Base-by-base conservation (phyloP, 192 early-diverging fungal genomes). In the Backusella parvicylindrica region DNA sequence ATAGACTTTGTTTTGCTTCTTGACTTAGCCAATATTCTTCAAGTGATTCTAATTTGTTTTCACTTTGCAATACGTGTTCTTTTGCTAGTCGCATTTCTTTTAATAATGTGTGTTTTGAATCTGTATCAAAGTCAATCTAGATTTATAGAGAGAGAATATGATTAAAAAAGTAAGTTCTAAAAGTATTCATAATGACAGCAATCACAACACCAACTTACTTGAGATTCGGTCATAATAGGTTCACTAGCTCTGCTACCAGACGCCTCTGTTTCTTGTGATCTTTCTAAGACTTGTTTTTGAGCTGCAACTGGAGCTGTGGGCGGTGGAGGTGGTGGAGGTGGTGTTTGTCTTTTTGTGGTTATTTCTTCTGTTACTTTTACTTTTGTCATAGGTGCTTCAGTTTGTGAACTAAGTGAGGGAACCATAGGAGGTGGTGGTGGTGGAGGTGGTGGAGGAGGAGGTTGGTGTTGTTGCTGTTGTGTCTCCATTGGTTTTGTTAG, bases 1-100 rank as follows among this genome's bases (percentile, higher is more conserved):
- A 70, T 41, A 70, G 8, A 18, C 68, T 41, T 12, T 70, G 68
- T 30, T 47, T 47, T 16, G 68, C 31, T 38, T 70, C 68, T 31
- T 41, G 38, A n/a, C 26, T n/a, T 16, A 47, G 15, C 32, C 40
- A 47, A 2, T 47, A 13, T 47, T 70, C 40, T 41, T 41, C 28
- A 28, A 69, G 18, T 7, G 13, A 12, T 33, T 68, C 37, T 3
- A 23, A 68, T 38, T 33, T 40, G 3, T 68, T 68, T 26, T 68
- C 67, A 12, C n/a, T 38, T 2, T 35, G 32, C 26, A 26, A 12
- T 0, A 37, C 67, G 11, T 68, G 35, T 23, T 68, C 68, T 26
- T 70, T 70, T 43, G 40, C 28, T 28, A 16, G 15, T 15, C 68
- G 68, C 68, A 70, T 70, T 30, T 70, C 15, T 70, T 70, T 38